These are phyloP conservation scores for Plantago ovata DNA, from an alignment of 257 asterid species.

Conservation along the genomic window DNA sequence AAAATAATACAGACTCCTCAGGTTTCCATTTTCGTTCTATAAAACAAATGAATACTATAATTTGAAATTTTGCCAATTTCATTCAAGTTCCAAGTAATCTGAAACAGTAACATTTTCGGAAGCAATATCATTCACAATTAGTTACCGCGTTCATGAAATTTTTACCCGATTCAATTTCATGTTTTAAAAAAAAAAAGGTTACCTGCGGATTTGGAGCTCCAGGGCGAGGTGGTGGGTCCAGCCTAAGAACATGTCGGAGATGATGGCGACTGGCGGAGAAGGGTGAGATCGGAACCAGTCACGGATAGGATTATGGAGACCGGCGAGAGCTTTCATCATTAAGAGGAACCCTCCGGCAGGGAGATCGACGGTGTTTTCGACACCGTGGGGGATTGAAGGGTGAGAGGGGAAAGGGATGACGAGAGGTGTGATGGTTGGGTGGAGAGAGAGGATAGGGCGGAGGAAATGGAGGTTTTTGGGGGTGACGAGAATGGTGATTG, in stretches of 20 bases:
- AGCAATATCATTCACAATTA: too few species aligned
- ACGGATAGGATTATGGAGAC: constrained; percentile 37
- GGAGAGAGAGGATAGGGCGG: constrained; percentile 43
- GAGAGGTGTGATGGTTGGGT: constrained; percentile 52
- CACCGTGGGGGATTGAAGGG: constrained; percentile 56
- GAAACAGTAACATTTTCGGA: too few species aligned
- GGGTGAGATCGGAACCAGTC: constrained; percentile 59
- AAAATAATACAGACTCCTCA: too few species aligned
- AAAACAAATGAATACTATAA: too few species aligned
- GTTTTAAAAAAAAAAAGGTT: too few species aligned
- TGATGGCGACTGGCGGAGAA: constrained; percentile 64
- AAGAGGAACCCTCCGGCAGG: constrained; percentile 43
- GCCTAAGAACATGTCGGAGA: constrained; percentile 69
- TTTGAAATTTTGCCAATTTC: too few species aligned
- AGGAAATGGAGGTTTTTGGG: constrained; percentile 59
- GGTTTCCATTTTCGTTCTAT: too few species aligned
- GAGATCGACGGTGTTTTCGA: constrained; percentile 67
- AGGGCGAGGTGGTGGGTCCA: constrained; percentile 55
- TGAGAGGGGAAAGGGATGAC: constrained; percentile 60
- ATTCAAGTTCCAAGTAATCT: too few species aligned
- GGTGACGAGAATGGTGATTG: constrained; percentile 68
- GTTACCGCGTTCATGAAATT: too few species aligned
- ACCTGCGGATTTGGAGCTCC: constrained; percentile 44
- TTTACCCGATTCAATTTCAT: too few species aligned
- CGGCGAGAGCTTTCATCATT: constrained; percentile 43